These are phyloP conservation scores for Talaromyces thailandensis DNA, from an alignment of 495 filamentous ascomycete species.

Conservation along the genomic window DNA sequence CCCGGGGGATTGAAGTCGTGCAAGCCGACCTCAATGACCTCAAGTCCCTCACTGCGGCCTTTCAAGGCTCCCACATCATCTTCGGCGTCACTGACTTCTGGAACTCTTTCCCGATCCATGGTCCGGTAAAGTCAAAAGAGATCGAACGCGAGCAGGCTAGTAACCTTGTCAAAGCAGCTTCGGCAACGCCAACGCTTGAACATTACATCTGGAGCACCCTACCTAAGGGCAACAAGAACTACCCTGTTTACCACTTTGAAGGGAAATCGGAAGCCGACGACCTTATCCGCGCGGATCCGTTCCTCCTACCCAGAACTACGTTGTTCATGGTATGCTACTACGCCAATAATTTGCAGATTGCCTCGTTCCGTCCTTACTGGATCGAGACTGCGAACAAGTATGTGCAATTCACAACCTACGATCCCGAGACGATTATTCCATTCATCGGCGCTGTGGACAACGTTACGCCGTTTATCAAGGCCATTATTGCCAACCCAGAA, in stretches of 20 bases:
- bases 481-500: conserved; percentile 27
- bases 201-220: conserved; percentile 40
- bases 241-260: conserved; percentile 18
- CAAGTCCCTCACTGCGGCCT: conserved; percentile 29
- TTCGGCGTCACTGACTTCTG: conserved; percentile 16
- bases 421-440: conserved; percentile 20
- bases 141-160: conserved; percentile 26
- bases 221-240: conserved; percentile 18
- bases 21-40: conserved; percentile 33
- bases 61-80: conserved; percentile 35
- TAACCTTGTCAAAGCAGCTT: conserved; percentile 33
- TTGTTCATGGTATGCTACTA: conserved; percentile 9
- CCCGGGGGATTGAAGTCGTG: conserved; percentile 35
- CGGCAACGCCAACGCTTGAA: conserved; percentile 24
- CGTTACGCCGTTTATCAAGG: conserved; percentile 23
- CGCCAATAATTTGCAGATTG: background rate
- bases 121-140: conserved; percentile 7
- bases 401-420: conserved; percentile 22
- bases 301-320: conserved; percentile 15
- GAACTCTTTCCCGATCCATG: background rate
- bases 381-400: conserved; percentile 11
- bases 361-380: background rate
- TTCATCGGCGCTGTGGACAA: conserved; percentile 33
- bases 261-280: conserved; percentile 19
- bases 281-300: conserved; percentile 14